phyloP scores from a whole-genome alignment of 768 basidiomycete genomes.

The Boletus fagicola region DNA sequence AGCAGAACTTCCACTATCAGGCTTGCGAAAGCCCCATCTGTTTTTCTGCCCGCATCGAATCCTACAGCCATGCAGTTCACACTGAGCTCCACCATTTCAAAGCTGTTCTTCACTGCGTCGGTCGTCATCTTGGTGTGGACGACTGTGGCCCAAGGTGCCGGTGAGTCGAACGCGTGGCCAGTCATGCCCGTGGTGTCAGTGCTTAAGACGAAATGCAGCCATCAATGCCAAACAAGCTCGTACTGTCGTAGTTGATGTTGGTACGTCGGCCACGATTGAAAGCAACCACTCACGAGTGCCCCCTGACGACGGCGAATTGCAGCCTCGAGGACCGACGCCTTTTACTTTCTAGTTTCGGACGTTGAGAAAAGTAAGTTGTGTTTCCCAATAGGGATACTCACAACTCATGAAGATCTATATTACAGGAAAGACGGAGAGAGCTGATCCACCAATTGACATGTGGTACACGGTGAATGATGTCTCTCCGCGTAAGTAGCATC shows the following conservation, averaged over 20 bases:
- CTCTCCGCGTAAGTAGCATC: conserved; percentile 1
- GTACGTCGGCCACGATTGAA: conserved; percentile 1
- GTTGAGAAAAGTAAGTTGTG: neutral
- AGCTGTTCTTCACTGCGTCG: neutral
- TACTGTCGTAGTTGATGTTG: neutral
- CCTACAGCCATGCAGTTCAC: conserved; percentile 8
- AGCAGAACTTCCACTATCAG: neutral
- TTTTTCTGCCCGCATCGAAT: neutral
- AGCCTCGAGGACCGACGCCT: neutral
- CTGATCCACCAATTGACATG: neutral
- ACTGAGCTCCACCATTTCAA: neutral
- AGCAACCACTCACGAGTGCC: neutral
- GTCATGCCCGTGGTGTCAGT: neutral
- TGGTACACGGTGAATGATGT: neutral
- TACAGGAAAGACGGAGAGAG: neutral
- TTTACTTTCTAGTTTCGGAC: neutral
- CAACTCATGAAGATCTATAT: neutral
- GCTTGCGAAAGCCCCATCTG: neutral
- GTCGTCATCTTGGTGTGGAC: conserved; percentile 6
- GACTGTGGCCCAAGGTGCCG: conserved; percentile 6
- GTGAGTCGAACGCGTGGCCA: conserved; percentile 3
- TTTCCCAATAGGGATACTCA: neutral
- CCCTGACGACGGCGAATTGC: neutral
- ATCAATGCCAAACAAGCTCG: neutral
- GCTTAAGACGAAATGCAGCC: conserved; percentile 4